Base-by-base conservation (phyloP, 768 basidiomycete genomes). In the Trametes villosa region DNA sequence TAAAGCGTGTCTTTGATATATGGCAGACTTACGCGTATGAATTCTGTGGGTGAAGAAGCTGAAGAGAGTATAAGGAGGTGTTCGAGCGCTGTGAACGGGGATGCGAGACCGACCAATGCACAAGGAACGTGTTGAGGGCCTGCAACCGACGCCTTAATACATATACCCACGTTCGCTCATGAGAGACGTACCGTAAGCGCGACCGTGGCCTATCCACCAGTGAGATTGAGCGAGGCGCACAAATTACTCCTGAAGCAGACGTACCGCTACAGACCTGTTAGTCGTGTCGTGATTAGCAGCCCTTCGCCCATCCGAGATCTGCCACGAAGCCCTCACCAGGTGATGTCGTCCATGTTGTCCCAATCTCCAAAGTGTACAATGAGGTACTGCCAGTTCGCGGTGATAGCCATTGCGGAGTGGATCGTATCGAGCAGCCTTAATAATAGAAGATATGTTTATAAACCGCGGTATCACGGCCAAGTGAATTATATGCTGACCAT, bases 331-430 rank as follows among this genome's bases (percentile, higher is more conserved):
- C 2, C 57, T 29, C 30, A 67, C 70, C 70, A 70, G 33, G 59
- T 60, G 9, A 68, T 70, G 11, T 49, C 38, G 51, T 68, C 64
- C n/a, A 63, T 59, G 30, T 59, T 51, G 48, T 49, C 56, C 34
- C 45, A 54, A 29, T 65, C 44, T 8, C 66, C 68, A 46, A 64
- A 70, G 22, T 64, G 59, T 27, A 59, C 58, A 18, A 70, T 65
- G 42, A 70, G 61, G 33, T 68, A 70, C 44, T 46, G 22, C 70
- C 70, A 70, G 53, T 60, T 64, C n/a, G 70, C 61, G 7, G 54
- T 53, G 31, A 54, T 59, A 0, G 65, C 61, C 57, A 68, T 57
- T 12, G 50, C 40, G 6, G 68, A 67, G 41, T 70, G 70, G 11
- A 69, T 30, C 8, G 64, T 53, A 42, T 70, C 70, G 11, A 68